A percentile compares a stretch with the other conserved stretches of the same genome.
Evolutionary conservation across 805 yeast genomes (phyloP).

Genomic region (Ogataea zsoltii): DNA sequence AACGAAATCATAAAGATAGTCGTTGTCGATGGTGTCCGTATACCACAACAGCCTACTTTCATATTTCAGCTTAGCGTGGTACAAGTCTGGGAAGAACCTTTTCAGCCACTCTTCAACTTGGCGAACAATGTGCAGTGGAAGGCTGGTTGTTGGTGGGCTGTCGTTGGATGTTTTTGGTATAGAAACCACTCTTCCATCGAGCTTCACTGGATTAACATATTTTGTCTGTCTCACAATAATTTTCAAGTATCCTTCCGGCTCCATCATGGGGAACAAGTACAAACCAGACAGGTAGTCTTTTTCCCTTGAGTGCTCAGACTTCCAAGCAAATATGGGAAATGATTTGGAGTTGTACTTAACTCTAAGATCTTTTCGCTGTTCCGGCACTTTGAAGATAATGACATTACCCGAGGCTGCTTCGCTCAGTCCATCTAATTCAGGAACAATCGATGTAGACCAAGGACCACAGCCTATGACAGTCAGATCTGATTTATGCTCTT

Average conservation of each 20-base stretch:
- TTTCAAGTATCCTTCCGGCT: constrained; percentile 39
- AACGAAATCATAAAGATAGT: constrained; percentile 34
- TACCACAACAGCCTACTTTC: constrained; percentile 34
- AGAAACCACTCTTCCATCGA: constrained; percentile 29
- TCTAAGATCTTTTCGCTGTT: constrained; percentile 33
- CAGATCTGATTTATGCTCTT: constrained; percentile 25
- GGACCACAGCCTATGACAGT: constrained; percentile 34
- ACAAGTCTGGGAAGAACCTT: constrained; percentile 32
- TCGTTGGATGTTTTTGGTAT: constrained; percentile 33
- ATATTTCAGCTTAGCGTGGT: constrained; percentile 23
- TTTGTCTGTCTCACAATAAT: constrained; percentile 38
- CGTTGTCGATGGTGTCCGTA: constrained; percentile 36
- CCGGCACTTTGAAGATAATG: constrained; percentile 37
- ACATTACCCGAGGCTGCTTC: constrained; percentile 41
- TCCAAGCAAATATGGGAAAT: constrained; percentile 40
- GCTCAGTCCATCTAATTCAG: constrained; percentile 38
- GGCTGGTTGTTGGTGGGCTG: constrained; percentile 22
- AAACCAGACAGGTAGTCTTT: constrained; percentile 34
- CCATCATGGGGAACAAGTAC: constrained; percentile 36
- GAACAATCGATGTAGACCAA: constrained; percentile 33
- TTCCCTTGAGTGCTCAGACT: constrained; percentile 33
- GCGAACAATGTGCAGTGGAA: constrained; percentile 30
- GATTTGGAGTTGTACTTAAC: constrained; percentile 35
- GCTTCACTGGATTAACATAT: constrained; percentile 33
- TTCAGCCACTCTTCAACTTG: constrained; percentile 31